These are phyloP conservation scores for Pseudogymnoascus sp. DNA, from an alignment of 2,329 filamentous ascomycete species.

Conservation along the genomic window DNA sequence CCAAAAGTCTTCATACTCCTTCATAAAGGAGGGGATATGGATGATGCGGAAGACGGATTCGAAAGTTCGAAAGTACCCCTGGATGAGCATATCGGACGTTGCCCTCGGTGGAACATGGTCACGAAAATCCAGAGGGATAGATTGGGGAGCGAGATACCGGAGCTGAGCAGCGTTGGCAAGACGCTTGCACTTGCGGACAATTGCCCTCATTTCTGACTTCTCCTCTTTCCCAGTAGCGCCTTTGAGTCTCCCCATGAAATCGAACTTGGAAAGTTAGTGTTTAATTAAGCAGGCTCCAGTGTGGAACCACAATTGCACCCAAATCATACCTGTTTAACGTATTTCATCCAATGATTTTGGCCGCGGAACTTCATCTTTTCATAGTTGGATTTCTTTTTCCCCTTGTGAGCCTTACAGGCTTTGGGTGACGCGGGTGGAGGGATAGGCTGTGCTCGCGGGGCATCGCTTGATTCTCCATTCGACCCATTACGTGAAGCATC, in stretches of 20 bases:
- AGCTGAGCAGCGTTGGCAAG: background rate
- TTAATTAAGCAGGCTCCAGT: background rate
- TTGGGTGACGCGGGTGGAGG: background rate
- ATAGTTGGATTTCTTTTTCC: conserved; percentile 9
- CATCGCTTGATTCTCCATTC: background rate
- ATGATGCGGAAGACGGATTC: conserved; percentile 35
- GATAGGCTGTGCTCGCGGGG: background rate
- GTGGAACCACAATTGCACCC: background rate
- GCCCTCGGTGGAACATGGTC: background rate
- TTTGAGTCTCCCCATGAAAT: background rate
- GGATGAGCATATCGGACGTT: background rate
- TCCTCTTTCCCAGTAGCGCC: background rate
- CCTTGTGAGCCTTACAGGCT: background rate
- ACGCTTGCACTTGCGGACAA: background rate
- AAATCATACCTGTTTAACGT: conserved; percentile 16
- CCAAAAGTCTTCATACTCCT: conserved; percentile 34
- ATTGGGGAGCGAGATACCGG: background rate
- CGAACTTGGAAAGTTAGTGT: background rate
- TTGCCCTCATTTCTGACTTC: background rate
- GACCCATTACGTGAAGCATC: background rate
- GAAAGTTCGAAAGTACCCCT: conserved; percentile 33
- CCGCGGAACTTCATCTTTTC: conserved; percentile 21
- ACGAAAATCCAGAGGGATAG: conserved; percentile 4
- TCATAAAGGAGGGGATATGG: conserved; percentile 35
- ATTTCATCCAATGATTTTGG: conserved; percentile 23